Evolutionary conservation across 495 filamentous ascomycete genomes (phyloP), one percentile per base, ranked within the genome.

Genomic region (Delitschia confertaspora): DNA sequence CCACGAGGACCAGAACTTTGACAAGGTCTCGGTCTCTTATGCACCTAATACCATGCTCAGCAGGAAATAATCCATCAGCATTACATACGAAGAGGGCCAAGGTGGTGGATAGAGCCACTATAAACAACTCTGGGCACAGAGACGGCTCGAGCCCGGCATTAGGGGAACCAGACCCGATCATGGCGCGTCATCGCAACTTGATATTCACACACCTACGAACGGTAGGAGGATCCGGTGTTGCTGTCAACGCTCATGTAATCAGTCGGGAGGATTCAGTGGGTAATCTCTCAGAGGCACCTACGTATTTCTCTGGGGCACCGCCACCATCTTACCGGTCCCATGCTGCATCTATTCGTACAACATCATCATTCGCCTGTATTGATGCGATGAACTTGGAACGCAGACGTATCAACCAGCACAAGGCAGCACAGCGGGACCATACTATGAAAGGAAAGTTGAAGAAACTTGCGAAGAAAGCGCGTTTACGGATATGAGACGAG

Each of bases 291-390:
- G 51, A 55, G 9, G 41, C 45, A 0, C 51, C 51, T 4, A 46
- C 46, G 6, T 55, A 50, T 33, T 42, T 31, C 37, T 32, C 51
- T 13, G 50, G 50, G 5, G 32, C 21, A 1, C 46, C 51, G 13
- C 51, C 51, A 21, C 51, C 51, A 1, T 46, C 51, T 1, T 55
- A 55, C 39, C 51, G 51, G 16, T 50, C 51, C 5, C 41, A 29
- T 6, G 42, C 51, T 13, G 40, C 41, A 3, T 55, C 51, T 33
- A 38, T 49, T 20, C 30, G 26, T 10, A 34, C 51, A 17, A 55
- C 42, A 23, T 55, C 51, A 10, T 50, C 51, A 17, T 55, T 55
- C 27, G 51, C 46, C 11, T 55, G 46, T 34, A 35, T 50, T n/a
- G 51, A 55, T 39, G 43, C 33, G 6, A 53, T 47, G 42, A 43